Percentiles rank a stretch among this genome's conserved stretches.
phyloP scores from a whole-genome alignment of 73 alveolate species.

The Effrenium voratum region DNA sequence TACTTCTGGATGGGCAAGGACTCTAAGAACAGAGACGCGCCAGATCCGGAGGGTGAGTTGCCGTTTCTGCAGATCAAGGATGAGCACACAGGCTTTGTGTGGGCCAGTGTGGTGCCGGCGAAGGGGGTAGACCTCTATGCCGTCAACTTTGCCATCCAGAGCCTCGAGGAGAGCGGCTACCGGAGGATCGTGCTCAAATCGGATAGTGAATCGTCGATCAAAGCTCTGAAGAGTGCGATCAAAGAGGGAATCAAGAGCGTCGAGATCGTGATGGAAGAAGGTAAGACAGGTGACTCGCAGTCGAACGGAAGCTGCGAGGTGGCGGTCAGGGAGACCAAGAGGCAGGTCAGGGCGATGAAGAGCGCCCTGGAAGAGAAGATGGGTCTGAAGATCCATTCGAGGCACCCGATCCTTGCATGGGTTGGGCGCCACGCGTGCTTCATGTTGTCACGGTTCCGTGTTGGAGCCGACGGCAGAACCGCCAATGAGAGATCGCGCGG shows the following conservation, averaged over 20 bases:
- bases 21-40: background rate
- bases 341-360: background rate
- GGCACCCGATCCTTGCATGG: constrained; percentile 28
- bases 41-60: background rate
- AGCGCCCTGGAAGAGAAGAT: background rate
- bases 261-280: background rate
- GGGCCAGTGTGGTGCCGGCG: constrained; percentile 40
- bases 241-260: background rate
- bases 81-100: background rate
- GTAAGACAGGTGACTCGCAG: constrained; percentile 13
- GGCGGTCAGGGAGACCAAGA: constrained; percentile 40
- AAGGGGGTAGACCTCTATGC: constrained; percentile 39
- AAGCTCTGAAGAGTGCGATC: background rate
- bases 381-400: background rate
- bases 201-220: constrained; percentile 36
- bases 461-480: constrained; percentile 37
- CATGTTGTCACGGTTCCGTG: background rate
- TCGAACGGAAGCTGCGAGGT: background rate
- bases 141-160: background rate
- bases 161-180: constrained; percentile 31
- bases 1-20: constrained; percentile 9
- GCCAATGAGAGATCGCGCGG: background rate
- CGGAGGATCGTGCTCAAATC: background rate
- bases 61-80: constrained; percentile 38
- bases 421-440: background rate